Evolutionary conservation across 2,329 filamentous ascomycete species (phyloP).

Genomic region (Trichoderma citrinoviride): DNA sequence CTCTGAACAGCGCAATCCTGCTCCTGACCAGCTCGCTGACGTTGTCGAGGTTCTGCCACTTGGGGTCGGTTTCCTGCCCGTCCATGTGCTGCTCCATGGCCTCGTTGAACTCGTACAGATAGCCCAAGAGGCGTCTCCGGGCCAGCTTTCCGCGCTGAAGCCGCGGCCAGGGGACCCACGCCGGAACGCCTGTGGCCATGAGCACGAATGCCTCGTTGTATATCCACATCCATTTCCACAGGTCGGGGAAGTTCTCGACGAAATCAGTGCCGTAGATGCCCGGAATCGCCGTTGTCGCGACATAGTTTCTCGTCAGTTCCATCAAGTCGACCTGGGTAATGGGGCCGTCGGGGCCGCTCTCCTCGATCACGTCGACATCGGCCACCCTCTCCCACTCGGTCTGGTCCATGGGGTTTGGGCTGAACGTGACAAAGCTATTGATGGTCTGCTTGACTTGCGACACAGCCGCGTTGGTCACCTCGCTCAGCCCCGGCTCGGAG

Average conservation of each 20-base stretch:
- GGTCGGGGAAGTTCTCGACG: slow-evolving; percentile 40
- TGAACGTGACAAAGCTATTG: slow-evolving; percentile 40
- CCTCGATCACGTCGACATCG: slow-evolving; percentile 33
- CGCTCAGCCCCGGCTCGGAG: slow-evolving; percentile 28
- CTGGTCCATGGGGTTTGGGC: slow-evolving; percentile 38
- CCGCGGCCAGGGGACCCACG: slow-evolving; percentile 35
- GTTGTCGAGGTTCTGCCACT: slow-evolving; percentile 40
- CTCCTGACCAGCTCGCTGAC: slow-evolving; percentile 35
- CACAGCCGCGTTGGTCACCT: slow-evolving; percentile 26
- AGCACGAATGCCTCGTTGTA: slow-evolving; percentile 37
- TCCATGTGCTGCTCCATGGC: slow-evolving; percentile 37
- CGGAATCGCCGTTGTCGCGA: slow-evolving; percentile 36
- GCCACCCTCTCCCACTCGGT: slow-evolving; percentile 40
- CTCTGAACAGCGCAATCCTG: slow-evolving; percentile 33
- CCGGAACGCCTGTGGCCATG: slow-evolving; percentile 33
- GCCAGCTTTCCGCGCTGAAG: slow-evolving; percentile 35
- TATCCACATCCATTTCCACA: slow-evolving; percentile 39
- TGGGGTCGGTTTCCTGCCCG: slow-evolving; percentile 33
- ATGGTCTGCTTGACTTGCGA: slow-evolving; percentile 32
- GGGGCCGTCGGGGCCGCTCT: slow-evolving; percentile 26
- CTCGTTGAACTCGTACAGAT: slow-evolving; percentile 36
- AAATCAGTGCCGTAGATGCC: slow-evolving; percentile 43
- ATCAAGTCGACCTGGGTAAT: slow-evolving; percentile 37
- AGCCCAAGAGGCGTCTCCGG: slow-evolving; percentile 30
- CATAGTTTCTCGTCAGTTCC: slow-evolving; percentile 37